Base-by-base conservation (phyloP, 176 grass and related monocot genomes). In the Otatea glauca region DNA sequence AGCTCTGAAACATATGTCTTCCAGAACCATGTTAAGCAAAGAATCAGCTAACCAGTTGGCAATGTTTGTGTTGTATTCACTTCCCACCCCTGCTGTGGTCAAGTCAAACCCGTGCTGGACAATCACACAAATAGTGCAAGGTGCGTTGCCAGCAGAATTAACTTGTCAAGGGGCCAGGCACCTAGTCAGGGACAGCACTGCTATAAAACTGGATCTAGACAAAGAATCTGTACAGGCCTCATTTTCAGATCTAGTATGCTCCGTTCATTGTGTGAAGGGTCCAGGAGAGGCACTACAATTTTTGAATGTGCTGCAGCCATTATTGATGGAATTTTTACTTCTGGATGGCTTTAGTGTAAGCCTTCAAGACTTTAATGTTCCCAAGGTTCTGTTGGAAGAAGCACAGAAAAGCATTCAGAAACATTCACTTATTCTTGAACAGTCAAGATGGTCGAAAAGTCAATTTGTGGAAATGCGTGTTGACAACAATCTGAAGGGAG, bases 291-390 rank as follows among this genome's bases (percentile, higher is more conserved):
- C 89, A 4, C 68, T 98, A 2, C 54, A 93, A 38, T 95, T 96
- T 77, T 84, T 95, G 45, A 93, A 98, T 77, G 80, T 87, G 41
- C 53, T 98, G 77, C 93, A 98, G 65, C 91, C 96, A 29, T 63
- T 98, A 37, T 67, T 98, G 68, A 98, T 98, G 96, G 96, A 98
- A 53, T 84, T 92, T 39, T 70, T 98, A 66, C 85, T 83, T 85
- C 49, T 87, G 43, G 93, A 96, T 66, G 91, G 96, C 59, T 94
- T 98, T 83, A 98, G 93, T 90, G 70, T 98, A 68, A 87, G 93
- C 41, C 81, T 98, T 21, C 80, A 76, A 60, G 96, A 98, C 83
- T 96, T 98, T 58, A 62, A 86, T 80, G 68, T 91, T 53, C 86
- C 91, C 80, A 98, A 93, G 66, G 34, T 27, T 83, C 68, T 83